Percentiles rank a stretch among this genome's conserved stretches.
These are phyloP conservation scores for Yamadazyma mexicana DNA, from an alignment of 1,139 yeast genomes.

Conservation along the genomic window DNA sequence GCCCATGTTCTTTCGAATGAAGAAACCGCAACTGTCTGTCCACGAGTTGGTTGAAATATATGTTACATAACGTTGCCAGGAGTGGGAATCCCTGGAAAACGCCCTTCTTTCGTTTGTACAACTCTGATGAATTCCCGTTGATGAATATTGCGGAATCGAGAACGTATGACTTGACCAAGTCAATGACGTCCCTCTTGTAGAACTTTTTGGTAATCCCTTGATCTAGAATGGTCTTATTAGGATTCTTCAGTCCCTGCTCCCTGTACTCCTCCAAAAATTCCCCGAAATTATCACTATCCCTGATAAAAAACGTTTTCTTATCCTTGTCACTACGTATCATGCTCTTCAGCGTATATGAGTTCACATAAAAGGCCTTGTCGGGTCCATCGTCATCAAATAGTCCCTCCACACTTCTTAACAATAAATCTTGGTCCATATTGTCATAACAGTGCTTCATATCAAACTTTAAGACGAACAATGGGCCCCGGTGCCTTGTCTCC, in stretches of 20 bases:
- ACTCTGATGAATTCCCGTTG: slow-evolving; percentile 7
- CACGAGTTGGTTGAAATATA: slow-evolving; percentile 67
- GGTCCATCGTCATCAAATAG: slow-evolving; percentile 24
- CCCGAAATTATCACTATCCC: slow-evolving; percentile 9
- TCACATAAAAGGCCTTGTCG: slow-evolving; percentile 22
- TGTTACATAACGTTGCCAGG: slow-evolving; percentile 74
- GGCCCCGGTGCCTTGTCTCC: slow-evolving; percentile 28
- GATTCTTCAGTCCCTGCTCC: slow-evolving; percentile 2
- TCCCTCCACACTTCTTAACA: slow-evolving; percentile 31
- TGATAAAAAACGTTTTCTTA: slow-evolving; percentile 6
- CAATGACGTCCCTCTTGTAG: slow-evolving; percentile 11
- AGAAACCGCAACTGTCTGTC: slow-evolving; percentile 37
- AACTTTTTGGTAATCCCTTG: slow-evolving; percentile 13
- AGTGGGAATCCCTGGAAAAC: slow-evolving; percentile 85
- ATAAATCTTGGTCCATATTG: slow-evolving; percentile 55
- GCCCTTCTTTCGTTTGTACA: slow-evolving; percentile 56
- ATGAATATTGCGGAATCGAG: slow-evolving; percentile 16
- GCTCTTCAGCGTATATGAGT: slow-evolving; percentile 18
- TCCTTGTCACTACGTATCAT: slow-evolving; percentile 13
- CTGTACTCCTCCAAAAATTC: slow-evolving; percentile 7
- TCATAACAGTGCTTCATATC: slow-evolving; percentile 85
- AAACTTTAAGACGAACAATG: slow-evolving; percentile 60
- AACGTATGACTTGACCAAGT: slow-evolving; percentile 12
- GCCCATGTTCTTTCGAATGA: slow-evolving; percentile 13
- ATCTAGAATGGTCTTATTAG: slow-evolving; percentile 11